Base-by-base conservation (phyloP, 495 filamentous ascomycete genomes). In the Penicillium samsonianum region DNA sequence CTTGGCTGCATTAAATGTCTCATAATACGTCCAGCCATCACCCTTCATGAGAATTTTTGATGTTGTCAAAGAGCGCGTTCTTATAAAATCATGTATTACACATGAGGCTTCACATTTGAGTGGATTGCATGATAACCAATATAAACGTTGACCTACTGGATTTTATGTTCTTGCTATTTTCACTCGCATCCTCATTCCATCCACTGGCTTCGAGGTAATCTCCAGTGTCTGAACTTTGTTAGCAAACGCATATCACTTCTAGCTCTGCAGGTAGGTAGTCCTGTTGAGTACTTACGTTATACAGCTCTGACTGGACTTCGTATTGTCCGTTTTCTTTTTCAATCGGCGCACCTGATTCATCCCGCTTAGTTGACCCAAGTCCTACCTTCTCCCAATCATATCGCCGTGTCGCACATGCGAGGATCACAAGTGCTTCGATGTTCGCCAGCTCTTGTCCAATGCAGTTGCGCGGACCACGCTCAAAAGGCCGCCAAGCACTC, bases 361-460 rank as follows among this genome's bases (percentile, higher is more conserved):
- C 67, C 10, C 41, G 20, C 10, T 43, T 54, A 0, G 67, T 41
- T 63, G 77, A 73, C 4, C 80, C 78, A 12, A 74, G 53, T 3
- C 80, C 80, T 0, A 22, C 38, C 10, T 53, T 53, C 23, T 41
- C 38, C 50, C 50, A 41, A 74, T 78, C 71, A 55, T 72, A 80
- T 12, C 65, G 62, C 12, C 78, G 65, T 14, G 67, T 71, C 10
- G 73, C 61, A 12, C 60, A 59, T 10, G 77, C 77, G 5, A 79
- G 51, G 10, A 72, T 71, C 14, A 78, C 56, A 45, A 71, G 70
- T 4, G 78, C 45, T 52, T 84, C 79, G 1, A 77, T 23, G 50
- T 69, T 65, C 5, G 70, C 79, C 20, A 83, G 58, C 47, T 78
- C 78, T 60, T 83, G 78, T 0, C 79, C 80, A 26, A 82, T 78